phyloP scores from a whole-genome alignment of 2,329 filamentous ascomycete genomes.

The Aureobasidium sp. region DNA sequence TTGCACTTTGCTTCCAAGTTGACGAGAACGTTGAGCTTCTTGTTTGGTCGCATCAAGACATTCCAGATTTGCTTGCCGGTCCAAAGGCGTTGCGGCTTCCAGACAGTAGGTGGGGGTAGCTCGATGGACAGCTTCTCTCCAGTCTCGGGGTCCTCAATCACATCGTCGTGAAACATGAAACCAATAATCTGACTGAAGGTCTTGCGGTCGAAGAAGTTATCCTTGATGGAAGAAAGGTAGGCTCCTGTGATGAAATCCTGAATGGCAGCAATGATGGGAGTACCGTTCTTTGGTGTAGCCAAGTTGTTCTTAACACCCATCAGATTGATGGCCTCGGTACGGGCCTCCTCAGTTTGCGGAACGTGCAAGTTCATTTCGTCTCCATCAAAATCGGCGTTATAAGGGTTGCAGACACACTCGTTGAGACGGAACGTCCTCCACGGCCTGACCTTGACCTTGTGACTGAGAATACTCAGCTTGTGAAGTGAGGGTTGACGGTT shows the following conservation, averaged over 20 bases:
- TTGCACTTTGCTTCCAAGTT: constrained; percentile 92
- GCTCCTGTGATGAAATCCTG: constrained; percentile 98
- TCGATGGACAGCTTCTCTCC: constrained; percentile 59
- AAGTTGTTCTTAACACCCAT: constrained; percentile 99
- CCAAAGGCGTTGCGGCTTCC: constrained; percentile 84
- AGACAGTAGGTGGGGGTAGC: constrained; percentile 75
- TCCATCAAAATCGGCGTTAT: constrained; percentile 98
- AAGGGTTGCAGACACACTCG: constrained; percentile 95
- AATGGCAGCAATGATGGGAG: constrained; percentile 96
- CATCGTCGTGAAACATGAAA: constrained; percentile 80
- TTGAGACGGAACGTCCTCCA: constrained; percentile 96
- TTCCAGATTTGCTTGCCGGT: constrained; percentile 97
- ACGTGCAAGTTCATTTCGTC: constrained; percentile 99
- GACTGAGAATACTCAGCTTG: constrained; percentile 97
- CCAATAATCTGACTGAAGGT: constrained; percentile 85
- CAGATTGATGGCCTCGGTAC: constrained; percentile 87
- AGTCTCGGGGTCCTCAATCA: constrained; percentile 40
- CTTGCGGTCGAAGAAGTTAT: constrained; percentile 83
- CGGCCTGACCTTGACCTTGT: constrained; percentile 85
- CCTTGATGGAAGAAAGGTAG: constrained; percentile 84
- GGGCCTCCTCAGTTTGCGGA: constrained; percentile 92
- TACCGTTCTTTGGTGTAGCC: constrained; percentile 92
- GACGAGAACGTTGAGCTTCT: constrained; percentile 70
- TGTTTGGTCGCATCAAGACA: constrained; percentile 83
- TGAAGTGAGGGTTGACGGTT: constrained; percentile 96